phyloP scores from a whole-genome alignment of 2,329 filamentous ascomycete species.

The Aspergillus unguis region DNA sequence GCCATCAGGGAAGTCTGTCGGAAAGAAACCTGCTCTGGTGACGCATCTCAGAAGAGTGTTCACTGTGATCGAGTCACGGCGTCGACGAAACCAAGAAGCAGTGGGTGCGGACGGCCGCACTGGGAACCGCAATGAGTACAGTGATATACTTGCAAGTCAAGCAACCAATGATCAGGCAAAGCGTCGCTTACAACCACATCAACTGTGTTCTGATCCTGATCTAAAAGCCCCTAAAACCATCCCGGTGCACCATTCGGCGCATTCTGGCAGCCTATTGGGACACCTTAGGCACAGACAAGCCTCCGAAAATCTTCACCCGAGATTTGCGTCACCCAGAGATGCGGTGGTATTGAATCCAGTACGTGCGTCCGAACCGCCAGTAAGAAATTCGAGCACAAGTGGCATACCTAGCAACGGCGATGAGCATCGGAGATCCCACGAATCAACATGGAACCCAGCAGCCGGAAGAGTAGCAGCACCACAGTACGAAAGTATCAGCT shows the following conservation, averaged over 20 bases:
- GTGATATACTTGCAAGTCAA: slow-evolving; percentile 13
- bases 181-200: slow-evolving; percentile 3
- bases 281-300: slow-evolving; percentile 2
- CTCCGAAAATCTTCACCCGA: background rate
- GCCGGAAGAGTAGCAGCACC: background rate
- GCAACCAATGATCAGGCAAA: slow-evolving; percentile 18
- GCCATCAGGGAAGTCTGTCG: slow-evolving; percentile 19
- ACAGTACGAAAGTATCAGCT: too few species aligned
- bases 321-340: background rate
- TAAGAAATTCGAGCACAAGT: background rate
- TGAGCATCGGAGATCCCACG: background rate
- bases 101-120: background rate
- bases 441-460: background rate
- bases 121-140: slow-evolving; percentile 6
- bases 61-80: slow-evolving; percentile 10
- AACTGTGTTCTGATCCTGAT: slow-evolving; percentile 13
- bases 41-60: slow-evolving; percentile 17
- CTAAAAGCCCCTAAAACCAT: background rate
- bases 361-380: too few species aligned
- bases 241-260: background rate
- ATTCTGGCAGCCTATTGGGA: slow-evolving; percentile 8
- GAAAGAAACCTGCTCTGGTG: slow-evolving; percentile 17
- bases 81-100: background rate
- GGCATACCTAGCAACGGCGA: background rate
- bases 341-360: background rate